Evolutionary conservation across 441 rosid species (phyloP).

Genomic region (Jatropha podagrica): DNA sequence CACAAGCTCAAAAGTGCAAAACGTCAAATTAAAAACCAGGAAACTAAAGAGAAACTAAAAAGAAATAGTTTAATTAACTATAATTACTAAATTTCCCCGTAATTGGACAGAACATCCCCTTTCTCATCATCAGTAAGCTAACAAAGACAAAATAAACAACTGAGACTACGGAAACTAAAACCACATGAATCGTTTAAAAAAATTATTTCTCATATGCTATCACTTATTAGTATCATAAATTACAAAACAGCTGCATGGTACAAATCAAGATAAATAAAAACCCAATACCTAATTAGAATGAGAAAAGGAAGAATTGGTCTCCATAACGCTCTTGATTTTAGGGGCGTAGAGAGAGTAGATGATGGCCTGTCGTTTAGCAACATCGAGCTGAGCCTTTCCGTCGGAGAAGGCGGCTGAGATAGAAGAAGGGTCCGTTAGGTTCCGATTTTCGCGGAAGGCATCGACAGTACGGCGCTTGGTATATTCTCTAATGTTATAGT

Average conservation of each 20-base stretch:
- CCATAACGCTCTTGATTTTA: slow-evolving; percentile 75
- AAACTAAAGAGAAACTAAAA: neutral
- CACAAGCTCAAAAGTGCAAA: neutral
- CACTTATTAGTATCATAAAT: neutral
- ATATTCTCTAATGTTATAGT: slow-evolving; percentile 87
- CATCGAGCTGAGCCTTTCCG: slow-evolving; percentile 59
- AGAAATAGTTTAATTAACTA: neutral
- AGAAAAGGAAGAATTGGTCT: slow-evolving; percentile 24
- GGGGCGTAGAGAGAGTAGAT: slow-evolving; percentile 77
- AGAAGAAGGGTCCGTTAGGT: slow-evolving; percentile 44
- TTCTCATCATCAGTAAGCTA: neutral
- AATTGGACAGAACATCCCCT: neutral
- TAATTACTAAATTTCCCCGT: too few relatives aligned
- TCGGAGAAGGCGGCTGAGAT: slow-evolving; percentile 51
- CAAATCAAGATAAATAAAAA: neutral
- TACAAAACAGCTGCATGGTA: neutral
- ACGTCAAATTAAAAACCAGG: neutral
- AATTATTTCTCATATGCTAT: neutral
- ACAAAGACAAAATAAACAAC: neutral
- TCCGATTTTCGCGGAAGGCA: slow-evolving; percentile 54
- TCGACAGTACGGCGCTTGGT: slow-evolving; percentile 63
- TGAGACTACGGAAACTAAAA: neutral
- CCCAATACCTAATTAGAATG: neutral
- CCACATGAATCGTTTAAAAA: neutral
- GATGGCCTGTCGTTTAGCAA: slow-evolving; percentile 57